Evolutionary conservation across 2,329 filamentous ascomycete species (phyloP).

Genomic region (Leptographium lundbergii): DNA sequence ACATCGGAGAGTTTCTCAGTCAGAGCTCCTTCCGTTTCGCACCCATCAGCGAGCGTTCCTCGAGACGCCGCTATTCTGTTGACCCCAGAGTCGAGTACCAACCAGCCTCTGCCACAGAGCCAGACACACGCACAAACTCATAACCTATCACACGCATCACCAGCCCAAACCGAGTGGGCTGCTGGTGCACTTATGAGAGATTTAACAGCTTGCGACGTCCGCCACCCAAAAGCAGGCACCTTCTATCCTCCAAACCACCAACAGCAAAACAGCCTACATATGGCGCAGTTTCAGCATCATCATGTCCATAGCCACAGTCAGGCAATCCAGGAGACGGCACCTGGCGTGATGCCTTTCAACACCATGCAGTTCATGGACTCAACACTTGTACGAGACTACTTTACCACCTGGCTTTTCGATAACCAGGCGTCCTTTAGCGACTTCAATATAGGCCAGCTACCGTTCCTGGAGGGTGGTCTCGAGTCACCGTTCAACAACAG

Average conservation of each 20-base stretch:
- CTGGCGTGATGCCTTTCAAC: background rate
- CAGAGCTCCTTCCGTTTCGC: background rate
- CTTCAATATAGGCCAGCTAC: conserved; percentile 28
- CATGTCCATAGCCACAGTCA: background rate
- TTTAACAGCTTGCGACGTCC: background rate
- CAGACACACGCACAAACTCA: conserved; percentile 5
- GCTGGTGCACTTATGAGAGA: background rate
- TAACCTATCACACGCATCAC: background rate
- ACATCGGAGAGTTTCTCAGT: background rate
- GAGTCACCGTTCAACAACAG: conserved; percentile 39
- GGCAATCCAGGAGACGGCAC: background rate
- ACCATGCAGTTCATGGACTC: conserved; percentile 23
- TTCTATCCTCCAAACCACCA: background rate
- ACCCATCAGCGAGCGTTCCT: conserved; percentile 22
- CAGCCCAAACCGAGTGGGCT: background rate
- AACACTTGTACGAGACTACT: conserved; percentile 28
- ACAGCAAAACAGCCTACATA: background rate
- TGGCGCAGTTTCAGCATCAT: background rate
- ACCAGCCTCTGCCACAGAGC: conserved; percentile 3
- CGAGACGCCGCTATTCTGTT: conserved; percentile 34
- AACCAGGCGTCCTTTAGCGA: conserved; percentile 28
- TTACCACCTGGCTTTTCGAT: conserved; percentile 39
- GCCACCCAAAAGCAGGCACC: background rate
- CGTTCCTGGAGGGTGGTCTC: conserved; percentile 35
- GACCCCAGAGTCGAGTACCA: conserved; percentile 25